Conservation (phyloP, 495 filamentous ascomycete genomes). For the Trichoderma virens region DNA sequence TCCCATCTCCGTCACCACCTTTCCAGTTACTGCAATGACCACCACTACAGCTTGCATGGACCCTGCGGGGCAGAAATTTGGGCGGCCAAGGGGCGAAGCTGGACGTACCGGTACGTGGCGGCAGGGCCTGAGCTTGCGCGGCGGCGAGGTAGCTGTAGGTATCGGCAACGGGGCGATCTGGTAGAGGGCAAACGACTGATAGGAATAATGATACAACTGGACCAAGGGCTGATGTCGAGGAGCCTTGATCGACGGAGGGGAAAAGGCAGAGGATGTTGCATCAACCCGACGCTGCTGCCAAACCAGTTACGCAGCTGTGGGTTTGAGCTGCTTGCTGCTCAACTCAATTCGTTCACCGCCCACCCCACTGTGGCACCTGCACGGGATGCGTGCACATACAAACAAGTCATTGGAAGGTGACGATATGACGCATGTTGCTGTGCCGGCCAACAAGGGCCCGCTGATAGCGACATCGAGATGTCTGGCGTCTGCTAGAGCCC, state of each 20-base stretch:
- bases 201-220: not conserved
- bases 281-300: not conserved
- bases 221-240: too few relatives aligned
- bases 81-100: not conserved
- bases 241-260: not conserved
- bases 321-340: not conserved
- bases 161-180: too few relatives aligned
- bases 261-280: not conserved
- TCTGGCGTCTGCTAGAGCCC: not conserved
- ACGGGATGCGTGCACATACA: not conserved
- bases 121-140: not conserved
- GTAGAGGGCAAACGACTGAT: not conserved
- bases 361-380: constrained; percentile 5
- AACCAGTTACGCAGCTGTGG: constrained; percentile 6
- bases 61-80: not conserved
- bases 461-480: not conserved
- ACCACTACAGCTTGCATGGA: not conserved
- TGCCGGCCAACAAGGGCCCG: not conserved
- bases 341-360: constrained; percentile 2
- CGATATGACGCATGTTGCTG: constrained; percentile 1
- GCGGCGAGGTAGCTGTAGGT: too few relatives aligned
- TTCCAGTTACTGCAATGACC: not conserved
- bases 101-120: not conserved
- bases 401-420: not conserved
- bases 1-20: constrained; percentile 3